A percentile compares a stretch with the other conserved stretches of the same genome.
Evolutionary conservation across 177 flowering plant genomes (phyloP).

Genomic region (Vitis hybrid): DNA sequence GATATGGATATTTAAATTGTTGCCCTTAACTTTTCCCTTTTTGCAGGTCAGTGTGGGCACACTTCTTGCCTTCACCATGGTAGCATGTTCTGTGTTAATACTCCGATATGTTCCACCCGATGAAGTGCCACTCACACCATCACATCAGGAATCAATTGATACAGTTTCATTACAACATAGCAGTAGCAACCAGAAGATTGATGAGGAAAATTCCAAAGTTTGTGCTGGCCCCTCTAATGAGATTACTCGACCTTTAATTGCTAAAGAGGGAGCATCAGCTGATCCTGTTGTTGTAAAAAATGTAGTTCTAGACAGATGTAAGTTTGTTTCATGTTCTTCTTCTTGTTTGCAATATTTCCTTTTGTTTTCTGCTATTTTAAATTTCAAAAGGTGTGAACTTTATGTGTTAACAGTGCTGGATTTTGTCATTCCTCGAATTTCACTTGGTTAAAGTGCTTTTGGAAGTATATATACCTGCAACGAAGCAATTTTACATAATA

Average conservation of each 20-base stretch:
- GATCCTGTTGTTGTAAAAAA: slow-evolving; percentile 56
- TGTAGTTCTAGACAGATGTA: slow-evolving; percentile 37
- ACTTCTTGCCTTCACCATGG: slow-evolving; percentile 92
- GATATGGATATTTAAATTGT: too few species aligned
- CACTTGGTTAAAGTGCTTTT: neutral
- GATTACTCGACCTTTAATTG: slow-evolving; percentile 22
- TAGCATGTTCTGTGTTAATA: slow-evolving; percentile 87
- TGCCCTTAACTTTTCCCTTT: slow-evolving; percentile 4
- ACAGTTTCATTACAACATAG: slow-evolving; percentile 37
- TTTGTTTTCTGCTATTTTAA: too few species aligned
- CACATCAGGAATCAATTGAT: slow-evolving; percentile 74
- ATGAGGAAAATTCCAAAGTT: slow-evolving; percentile 20
- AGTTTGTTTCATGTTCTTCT: slow-evolving; percentile 12
- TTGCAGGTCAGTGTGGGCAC: slow-evolving; percentile 99
- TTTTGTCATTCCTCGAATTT: neutral
- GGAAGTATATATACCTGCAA: neutral
- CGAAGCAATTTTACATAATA: too few species aligned
- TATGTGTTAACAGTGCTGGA: neutral
- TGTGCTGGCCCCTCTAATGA: slow-evolving; percentile 23
- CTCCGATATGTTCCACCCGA: slow-evolving; percentile 94
- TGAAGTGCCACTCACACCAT: slow-evolving; percentile 82
- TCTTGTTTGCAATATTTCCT: neutral
- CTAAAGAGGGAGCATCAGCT: slow-evolving; percentile 30
- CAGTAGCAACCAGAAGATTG: slow-evolving; percentile 23
- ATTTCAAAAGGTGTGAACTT: neutral